Evolutionary conservation across 2,329 filamentous ascomycete species (phyloP).

Genomic region (Grosmannia serpens): DNA sequence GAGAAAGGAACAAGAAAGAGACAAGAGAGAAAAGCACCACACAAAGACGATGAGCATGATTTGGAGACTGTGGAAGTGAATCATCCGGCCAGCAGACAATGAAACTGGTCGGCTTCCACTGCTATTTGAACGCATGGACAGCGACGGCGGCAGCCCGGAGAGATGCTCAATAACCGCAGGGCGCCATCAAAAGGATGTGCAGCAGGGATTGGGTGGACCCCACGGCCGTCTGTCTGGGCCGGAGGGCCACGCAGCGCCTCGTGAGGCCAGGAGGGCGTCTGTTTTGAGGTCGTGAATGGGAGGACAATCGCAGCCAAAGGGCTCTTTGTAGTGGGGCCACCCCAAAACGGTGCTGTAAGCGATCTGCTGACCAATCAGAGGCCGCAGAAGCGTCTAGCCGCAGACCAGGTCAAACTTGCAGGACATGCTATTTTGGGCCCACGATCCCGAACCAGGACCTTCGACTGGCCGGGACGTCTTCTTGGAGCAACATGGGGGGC

Average conservation of each 20-base stretch:
- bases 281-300: not conserved
- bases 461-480: not conserved
- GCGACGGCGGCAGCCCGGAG: not conserved
- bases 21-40: not conserved
- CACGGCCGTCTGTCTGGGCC: not conserved
- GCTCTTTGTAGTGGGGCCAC: not conserved
- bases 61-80: not conserved
- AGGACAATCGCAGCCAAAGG: conserved; percentile 1
- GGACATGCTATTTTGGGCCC: not conserved
- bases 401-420: not conserved
- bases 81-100: not conserved
- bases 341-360: not conserved
- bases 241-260: not conserved
- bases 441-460: not conserved
- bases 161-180: not conserved
- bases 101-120: not conserved
- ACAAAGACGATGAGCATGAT: not conserved
- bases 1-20: not conserved
- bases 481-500: not conserved
- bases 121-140: not conserved
- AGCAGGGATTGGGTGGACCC: not conserved
- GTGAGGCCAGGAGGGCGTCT: not conserved
- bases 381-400: not conserved
- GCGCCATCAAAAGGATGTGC: not conserved
- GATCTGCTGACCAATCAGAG: conserved; percentile 1